A percentile compares a stretch with the other conserved stretches of the same genome.
phyloP scores from a whole-genome alignment of 1,284 basidiomycete genomes.

The Tilletia setariae region DNA sequence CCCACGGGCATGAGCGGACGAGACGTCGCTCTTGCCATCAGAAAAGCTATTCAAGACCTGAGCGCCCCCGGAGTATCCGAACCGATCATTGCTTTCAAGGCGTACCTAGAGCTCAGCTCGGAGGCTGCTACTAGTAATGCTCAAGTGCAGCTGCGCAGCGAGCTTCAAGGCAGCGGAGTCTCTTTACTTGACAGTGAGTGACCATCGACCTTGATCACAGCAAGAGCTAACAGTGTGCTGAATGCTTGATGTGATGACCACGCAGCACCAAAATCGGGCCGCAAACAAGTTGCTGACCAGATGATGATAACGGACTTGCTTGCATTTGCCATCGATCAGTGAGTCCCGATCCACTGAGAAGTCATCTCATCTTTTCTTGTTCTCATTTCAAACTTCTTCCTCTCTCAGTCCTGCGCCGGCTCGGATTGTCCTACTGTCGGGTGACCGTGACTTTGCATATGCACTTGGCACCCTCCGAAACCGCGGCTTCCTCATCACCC shows the following conservation, averaged over 20 bases:
- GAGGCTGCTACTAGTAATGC: constrained; percentile 32
- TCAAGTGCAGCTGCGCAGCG: constrained; percentile 40
- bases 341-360: not conserved
- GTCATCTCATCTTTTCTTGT: not conserved
- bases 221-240: not conserved
- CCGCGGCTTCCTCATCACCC: constrained; percentile 40
- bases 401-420: constrained; percentile 30
- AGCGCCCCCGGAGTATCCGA: constrained; percentile 14
- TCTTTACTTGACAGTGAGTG: constrained; percentile 39
- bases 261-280: constrained; percentile 38
- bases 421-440: constrained; percentile 43
- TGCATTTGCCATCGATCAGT: constrained; percentile 43
- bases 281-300: constrained; percentile 48
- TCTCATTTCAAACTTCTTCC: not conserved
- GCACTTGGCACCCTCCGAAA: constrained; percentile 43
- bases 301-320: constrained; percentile 50
- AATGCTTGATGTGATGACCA: too few relatives aligned
- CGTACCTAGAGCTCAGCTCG: constrained; percentile 42
- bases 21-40: constrained; percentile 35
- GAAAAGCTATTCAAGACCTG: constrained; percentile 33
- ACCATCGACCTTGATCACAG: not conserved
- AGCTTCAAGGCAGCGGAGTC: constrained; percentile 47
- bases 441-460: constrained; percentile 49
- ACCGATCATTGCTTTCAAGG: constrained; percentile 48
- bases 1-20: constrained; percentile 43